phyloP scores from a whole-genome alignment of 2,329 filamentous ascomycete species.

The Venturia pyrina region DNA sequence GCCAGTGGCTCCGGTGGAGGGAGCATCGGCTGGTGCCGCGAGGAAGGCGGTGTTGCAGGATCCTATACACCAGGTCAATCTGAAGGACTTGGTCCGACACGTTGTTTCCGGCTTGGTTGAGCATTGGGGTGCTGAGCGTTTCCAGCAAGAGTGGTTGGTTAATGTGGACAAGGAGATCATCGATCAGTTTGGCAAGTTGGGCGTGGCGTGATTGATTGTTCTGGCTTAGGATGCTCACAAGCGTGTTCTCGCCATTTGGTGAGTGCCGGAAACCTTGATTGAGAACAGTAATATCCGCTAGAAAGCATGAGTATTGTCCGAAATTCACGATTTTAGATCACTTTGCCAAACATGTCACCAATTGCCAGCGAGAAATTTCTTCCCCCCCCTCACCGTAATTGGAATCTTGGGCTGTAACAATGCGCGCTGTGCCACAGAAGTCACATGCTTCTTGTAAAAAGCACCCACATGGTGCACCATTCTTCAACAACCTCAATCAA shows the following conservation, averaged over 20 bases:
- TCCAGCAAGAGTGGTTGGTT: conserved; percentile 58
- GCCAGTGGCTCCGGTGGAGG: not conserved
- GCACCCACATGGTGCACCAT: not conserved
- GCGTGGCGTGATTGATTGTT: not conserved
- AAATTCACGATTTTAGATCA: not conserved
- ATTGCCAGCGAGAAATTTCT: not conserved
- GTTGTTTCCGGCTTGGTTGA: conserved; percentile 39
- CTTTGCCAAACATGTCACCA: not conserved
- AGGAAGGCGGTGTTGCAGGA: conserved; percentile 36
- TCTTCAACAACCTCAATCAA: not conserved
- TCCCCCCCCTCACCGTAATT: not conserved
- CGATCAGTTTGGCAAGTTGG: conserved; percentile 45
- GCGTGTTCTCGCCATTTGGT: not conserved
- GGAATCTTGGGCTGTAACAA: not conserved
- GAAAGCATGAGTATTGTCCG: not conserved
- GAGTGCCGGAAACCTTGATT: not conserved
- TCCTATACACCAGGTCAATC: conserved; percentile 56
- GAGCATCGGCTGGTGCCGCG: conserved; percentile 15
- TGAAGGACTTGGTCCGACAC: conserved; percentile 50
- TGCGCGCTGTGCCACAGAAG: not conserved
- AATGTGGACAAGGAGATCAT: conserved; percentile 69
- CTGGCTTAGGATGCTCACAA: not conserved
- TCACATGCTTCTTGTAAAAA: not conserved
- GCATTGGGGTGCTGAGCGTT: conserved; percentile 48
- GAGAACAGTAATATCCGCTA: not conserved